Base-by-base conservation (phyloP, 345 rosid species). In the Angophora floribunda region DNA sequence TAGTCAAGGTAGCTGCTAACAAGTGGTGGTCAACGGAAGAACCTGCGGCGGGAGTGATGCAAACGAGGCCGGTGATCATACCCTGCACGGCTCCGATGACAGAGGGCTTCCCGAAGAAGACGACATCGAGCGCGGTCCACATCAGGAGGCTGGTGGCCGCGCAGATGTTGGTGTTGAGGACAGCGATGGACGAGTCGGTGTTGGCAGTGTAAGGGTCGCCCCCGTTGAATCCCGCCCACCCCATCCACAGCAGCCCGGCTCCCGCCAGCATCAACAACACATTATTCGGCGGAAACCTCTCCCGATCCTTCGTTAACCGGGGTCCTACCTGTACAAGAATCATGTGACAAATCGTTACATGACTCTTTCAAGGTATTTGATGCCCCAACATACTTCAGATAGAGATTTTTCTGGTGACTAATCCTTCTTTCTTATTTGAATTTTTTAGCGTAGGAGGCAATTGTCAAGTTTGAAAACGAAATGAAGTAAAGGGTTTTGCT, bases 141-240 rank as follows among this genome's bases (percentile, higher is more conserved):
- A 87, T 86, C 9, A 89, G 86, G 61, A 89, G 90, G 88, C 90
- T 89, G 16, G 90, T 89, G 67, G 90, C 90, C 3, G 90, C 90
- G 47, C 90, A 89, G 50, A 89, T 2, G 84, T 89, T 89, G 86
- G 90, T 89, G 88, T 89, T 89, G 52, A 89, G 87, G 12, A 89
- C 88, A 19, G 90, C 90, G 53, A 87, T 82, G 84, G 90, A 89
- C 24, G 90, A 79, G 85, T 89, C 90, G 36, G 6, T 87, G 88
- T 87, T 89, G 36, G 90, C 88, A 3, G 90, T 1, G 63, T 89
- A 89, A n/a, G 90, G 90, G 80, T 87, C 90, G 4, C 90, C 90
- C n/a, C 90, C 90, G 36, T 89, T 89, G 90, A 89, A 89, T n/a
- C 90, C 90, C 13, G 90, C 87, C 90, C 90, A 89, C 16, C 90